A percentile compares a stretch with the other conserved stretches of the same genome.
Conservation (phyloP, 2,329 filamentous ascomycete species). For the Endothia cerciana region DNA sequence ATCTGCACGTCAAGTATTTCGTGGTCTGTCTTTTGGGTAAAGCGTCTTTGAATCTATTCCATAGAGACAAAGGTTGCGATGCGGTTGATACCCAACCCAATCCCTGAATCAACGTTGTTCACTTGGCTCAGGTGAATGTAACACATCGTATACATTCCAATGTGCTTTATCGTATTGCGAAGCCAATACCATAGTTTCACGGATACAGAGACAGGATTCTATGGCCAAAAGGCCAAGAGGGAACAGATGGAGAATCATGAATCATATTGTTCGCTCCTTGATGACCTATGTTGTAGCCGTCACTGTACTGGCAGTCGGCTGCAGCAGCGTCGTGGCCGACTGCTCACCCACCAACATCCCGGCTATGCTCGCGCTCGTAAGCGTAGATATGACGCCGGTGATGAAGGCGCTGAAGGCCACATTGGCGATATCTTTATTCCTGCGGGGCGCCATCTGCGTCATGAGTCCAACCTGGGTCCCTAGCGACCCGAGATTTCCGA, state of each 20-base stretch:
- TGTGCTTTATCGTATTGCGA: not conserved
- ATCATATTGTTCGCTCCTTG: not conserved
- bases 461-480: conserved; percentile 91
- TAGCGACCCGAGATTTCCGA: conserved; percentile 85
- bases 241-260: not conserved
- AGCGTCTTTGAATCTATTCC: not conserved
- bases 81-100: not conserved
- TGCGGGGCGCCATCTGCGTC: conserved; percentile 75
- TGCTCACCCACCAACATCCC: conserved; percentile 70
- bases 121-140: not conserved
- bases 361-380: conserved; percentile 78
- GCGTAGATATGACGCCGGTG: conserved; percentile 76
- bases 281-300: not conserved
- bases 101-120: not conserved
- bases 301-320: not conserved
- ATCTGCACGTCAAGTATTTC: too few species aligned
- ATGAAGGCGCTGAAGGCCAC: conserved; percentile 78
- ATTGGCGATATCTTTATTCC: conserved; percentile 74
- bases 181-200: not conserved
- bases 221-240: not conserved
- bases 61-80: not conserved
- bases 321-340: conserved; percentile 5
- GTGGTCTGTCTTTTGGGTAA: too few species aligned
- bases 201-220: not conserved
- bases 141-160: not conserved